phyloP scores from a whole-genome alignment of 2,329 filamentous ascomycete species.

The Lachnellula hyalina region DNA sequence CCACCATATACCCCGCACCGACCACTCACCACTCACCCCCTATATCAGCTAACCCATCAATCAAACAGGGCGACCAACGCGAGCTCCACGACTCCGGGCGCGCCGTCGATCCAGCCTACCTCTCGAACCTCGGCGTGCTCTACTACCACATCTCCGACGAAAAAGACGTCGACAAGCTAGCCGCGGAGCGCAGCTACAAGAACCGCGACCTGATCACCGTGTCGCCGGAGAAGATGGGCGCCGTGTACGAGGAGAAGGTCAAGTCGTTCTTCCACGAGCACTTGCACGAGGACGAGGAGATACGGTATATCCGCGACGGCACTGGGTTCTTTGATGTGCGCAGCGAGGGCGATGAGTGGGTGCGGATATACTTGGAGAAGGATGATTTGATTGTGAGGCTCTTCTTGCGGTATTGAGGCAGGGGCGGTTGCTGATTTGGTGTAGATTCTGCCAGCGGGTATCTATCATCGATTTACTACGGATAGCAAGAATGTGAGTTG shows the following conservation, averaged over 20 bases:
- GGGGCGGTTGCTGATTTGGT: slow-evolving; percentile 9
- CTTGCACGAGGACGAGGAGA: slow-evolving; percentile 97
- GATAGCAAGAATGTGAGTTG: slow-evolving; percentile 78
- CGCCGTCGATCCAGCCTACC: slow-evolving; percentile 56
- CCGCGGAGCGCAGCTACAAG: slow-evolving; percentile 73
- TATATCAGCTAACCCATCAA: slow-evolving; percentile 10
- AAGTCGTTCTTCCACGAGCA: slow-evolving; percentile 93
- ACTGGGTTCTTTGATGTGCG: slow-evolving; percentile 92
- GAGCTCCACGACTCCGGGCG: slow-evolving; percentile 81
- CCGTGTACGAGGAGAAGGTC: slow-evolving; percentile 86
- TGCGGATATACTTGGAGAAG: slow-evolving; percentile 79
- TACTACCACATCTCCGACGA: slow-evolving; percentile 66
- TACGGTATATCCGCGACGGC: slow-evolving; percentile 85
- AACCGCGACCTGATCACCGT: slow-evolving; percentile 93
- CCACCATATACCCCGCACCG: slow-evolving; percentile 1
- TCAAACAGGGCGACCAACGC: slow-evolving; percentile 80
- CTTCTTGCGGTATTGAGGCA: background rate
- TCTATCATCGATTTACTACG: slow-evolving; percentile 96
- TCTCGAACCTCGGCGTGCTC: slow-evolving; percentile 71
- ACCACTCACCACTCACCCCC: too few species aligned
- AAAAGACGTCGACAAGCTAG: slow-evolving; percentile 66
- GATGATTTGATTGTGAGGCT: slow-evolving; percentile 65
- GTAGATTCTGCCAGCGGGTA: slow-evolving; percentile 79
- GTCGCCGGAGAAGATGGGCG: slow-evolving; percentile 79
- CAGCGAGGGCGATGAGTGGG: slow-evolving; percentile 77